Percentiles rank a stretch among this genome's conserved stretches.
These are phyloP conservation scores for Nymphaea thermarum DNA, from an alignment of 164 flowering plant species.

Conservation along the genomic window DNA sequence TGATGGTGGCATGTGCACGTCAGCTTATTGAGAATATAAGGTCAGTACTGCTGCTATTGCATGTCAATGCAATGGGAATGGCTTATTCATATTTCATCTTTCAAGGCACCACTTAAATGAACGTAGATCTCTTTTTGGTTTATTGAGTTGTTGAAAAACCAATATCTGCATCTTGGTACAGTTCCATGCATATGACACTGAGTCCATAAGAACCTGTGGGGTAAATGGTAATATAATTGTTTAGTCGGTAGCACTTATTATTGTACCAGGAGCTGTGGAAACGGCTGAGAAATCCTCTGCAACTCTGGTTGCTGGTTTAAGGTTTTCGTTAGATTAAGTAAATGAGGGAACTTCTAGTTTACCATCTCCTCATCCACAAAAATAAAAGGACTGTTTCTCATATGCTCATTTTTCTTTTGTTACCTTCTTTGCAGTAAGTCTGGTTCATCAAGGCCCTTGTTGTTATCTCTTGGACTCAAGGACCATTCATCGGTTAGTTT, in stretches of 20 bases:
- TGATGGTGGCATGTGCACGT: slow-evolving; percentile 74
- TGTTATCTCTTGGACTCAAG: slow-evolving; percentile 82
- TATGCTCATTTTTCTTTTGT: neutral
- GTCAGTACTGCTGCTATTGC: slow-evolving; percentile 17
- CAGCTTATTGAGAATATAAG: slow-evolving; percentile 81
- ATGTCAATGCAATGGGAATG: too few species aligned
- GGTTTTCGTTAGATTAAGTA: neutral
- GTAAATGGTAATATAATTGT: too few species aligned
- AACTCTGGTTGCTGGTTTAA: too few species aligned
- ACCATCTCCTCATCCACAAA: neutral
- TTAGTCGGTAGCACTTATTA: neutral
- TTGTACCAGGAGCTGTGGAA: neutral
- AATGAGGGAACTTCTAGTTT: neutral
- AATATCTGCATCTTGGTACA: too few species aligned
- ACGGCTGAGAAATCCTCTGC: too few species aligned
- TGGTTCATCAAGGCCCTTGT: slow-evolving; percentile 50
- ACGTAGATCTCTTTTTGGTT: too few species aligned
- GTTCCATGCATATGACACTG: too few species aligned
- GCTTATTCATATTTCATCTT: too few species aligned
- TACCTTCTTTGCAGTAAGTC: slow-evolving; percentile 34
- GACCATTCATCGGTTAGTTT: slow-evolving; percentile 66
- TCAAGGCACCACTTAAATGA: too few species aligned
- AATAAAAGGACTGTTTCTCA: neutral
- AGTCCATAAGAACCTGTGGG: too few species aligned
- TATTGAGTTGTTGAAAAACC: too few species aligned